These are phyloP conservation scores for Tylopilus sp. DNA, from an alignment of 768 basidiomycete genomes.

Conservation along the genomic window DNA sequence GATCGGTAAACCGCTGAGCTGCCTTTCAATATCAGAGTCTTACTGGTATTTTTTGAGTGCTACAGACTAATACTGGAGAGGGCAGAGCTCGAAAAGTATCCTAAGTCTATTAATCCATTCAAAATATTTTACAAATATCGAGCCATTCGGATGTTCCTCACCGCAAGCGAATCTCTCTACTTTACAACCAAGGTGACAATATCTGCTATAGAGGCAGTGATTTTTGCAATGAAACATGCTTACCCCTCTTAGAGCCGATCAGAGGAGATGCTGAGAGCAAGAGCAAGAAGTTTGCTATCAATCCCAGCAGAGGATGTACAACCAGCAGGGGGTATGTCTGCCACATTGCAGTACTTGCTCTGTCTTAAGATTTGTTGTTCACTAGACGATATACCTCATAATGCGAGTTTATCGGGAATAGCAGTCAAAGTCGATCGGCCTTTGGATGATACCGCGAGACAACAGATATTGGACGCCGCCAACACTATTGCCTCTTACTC, in stretches of 20 bases:
- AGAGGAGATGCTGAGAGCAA: neutral
- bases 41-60: neutral
- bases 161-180: conserved; percentile 2
- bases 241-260: conserved; percentile 4
- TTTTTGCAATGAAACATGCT: neutral
- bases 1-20: neutral
- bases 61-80: neutral
- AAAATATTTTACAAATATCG: conserved; percentile 2
- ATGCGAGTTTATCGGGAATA: neutral
- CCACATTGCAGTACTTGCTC: neutral
- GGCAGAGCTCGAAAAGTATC: neutral
- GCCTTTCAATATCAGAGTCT: neutral
- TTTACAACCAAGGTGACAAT: neutral
- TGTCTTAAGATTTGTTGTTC: neutral
- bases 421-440: conserved; percentile 2
- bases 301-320: neutral
- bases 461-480: neutral
- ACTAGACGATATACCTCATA: neutral
- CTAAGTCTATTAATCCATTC: conserved; percentile 2
- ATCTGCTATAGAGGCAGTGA: neutral
- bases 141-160: neutral
- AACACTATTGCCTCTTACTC: neutral
- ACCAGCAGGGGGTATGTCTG: neutral
- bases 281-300: conserved; percentile 1
- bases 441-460: conserved; percentile 1